These are phyloP conservation scores for Zasmidium angulare DNA, from an alignment of 2,329 filamentous ascomycete genomes.

Conservation along the genomic window DNA sequence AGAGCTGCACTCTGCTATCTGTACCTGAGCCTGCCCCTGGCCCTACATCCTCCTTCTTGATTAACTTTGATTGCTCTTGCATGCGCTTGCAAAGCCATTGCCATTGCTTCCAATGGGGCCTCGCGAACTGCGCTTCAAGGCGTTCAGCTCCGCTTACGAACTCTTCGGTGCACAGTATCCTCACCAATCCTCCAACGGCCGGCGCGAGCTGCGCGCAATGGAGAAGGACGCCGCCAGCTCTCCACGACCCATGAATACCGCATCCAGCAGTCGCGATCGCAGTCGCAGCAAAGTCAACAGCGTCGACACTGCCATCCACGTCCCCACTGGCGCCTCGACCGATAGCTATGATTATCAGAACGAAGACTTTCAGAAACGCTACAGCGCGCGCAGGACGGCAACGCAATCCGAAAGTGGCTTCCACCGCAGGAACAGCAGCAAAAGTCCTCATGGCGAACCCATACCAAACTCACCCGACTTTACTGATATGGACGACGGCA, in stretches of 20 bases:
- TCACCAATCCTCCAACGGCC: slow-evolving; percentile 25
- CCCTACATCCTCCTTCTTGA: background rate
- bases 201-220: slow-evolving; percentile 26
- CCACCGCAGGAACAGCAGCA: slow-evolving; percentile 12
- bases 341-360: slow-evolving; percentile 23
- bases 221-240: slow-evolving; percentile 15
- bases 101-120: slow-evolving; percentile 5
- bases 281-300: slow-evolving; percentile 24
- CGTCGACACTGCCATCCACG: slow-evolving; percentile 24
- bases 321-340: slow-evolving; percentile 7
- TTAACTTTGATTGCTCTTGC: background rate
- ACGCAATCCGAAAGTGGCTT: slow-evolving; percentile 12
- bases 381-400: slow-evolving; percentile 13
- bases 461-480: slow-evolving; percentile 24
- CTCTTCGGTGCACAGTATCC: slow-evolving; percentile 24
- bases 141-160: slow-evolving; percentile 26
- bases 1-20: background rate
- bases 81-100: background rate
- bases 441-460: slow-evolving; percentile 15
- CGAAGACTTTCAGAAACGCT: slow-evolving; percentile 29
- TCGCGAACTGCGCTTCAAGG: slow-evolving; percentile 20
- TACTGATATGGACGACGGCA: slow-evolving; percentile 24
- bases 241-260: slow-evolving; percentile 2
- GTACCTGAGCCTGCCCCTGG: background rate
- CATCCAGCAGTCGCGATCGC: slow-evolving; percentile 9